A percentile compares a stretch with the other conserved stretches of the same genome.
phyloP scores from a whole-genome alignment of 768 basidiomycete species.

The Mycena rebaudengoi region DNA sequence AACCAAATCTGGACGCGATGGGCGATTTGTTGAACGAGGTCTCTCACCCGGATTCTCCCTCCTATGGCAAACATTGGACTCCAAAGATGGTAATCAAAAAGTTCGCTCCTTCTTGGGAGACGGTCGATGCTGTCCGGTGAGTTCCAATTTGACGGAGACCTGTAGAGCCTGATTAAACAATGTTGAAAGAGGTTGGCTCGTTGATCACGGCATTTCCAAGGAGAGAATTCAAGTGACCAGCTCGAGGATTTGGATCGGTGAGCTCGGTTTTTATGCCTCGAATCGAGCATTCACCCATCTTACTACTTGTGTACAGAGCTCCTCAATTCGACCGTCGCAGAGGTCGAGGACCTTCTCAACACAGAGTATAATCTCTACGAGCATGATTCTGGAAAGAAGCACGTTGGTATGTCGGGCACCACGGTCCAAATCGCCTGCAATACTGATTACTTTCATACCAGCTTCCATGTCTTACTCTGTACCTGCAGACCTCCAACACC shows the following conservation, averaged over 20 bases:
- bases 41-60: constrained; percentile 52
- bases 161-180: too few species aligned
- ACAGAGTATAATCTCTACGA: constrained; percentile 52
- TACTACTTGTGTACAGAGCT: too few species aligned
- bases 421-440: too few species aligned
- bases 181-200: constrained; percentile 51
- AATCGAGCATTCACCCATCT: too few species aligned
- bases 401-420: constrained; percentile 39
- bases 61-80: constrained; percentile 57
- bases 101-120: constrained; percentile 50
- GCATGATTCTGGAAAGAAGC: constrained; percentile 46
- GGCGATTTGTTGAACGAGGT: constrained; percentile 52
- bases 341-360: constrained; percentile 53
- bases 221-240: constrained; percentile 42
- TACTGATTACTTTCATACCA: constrained; percentile 20
- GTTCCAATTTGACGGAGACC: too few species aligned
- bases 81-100: constrained; percentile 46
- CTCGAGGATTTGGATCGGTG: constrained; percentile 51
- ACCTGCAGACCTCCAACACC: constrained; percentile 45
- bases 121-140: constrained; percentile 48
- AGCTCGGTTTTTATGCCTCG: too few species aligned
- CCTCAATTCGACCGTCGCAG: constrained; percentile 49
- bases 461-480: constrained; percentile 52
- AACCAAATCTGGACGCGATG: constrained; percentile 49
- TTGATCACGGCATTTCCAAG: constrained; percentile 42